phyloP scores from a whole-genome alignment of 768 basidiomycete genomes.

The Amanita rimosa region DNA sequence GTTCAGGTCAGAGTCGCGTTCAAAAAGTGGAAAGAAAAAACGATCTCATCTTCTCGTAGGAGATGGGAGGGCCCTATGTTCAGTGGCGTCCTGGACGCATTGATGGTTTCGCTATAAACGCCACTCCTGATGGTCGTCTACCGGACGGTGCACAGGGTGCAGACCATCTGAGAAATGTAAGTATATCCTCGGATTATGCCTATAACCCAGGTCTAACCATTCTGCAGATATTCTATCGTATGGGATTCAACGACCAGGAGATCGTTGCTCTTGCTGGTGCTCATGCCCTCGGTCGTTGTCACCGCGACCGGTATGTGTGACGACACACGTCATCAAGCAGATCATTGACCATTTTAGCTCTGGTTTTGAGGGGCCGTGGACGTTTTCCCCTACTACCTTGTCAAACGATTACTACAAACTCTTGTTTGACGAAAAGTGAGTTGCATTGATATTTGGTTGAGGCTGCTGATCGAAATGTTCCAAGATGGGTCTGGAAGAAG shows the following conservation, averaged over 20 bases:
- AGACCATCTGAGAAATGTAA: slow-evolving; percentile 72
- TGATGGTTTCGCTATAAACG: slow-evolving; percentile 62
- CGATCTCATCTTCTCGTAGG: slow-evolving; percentile 25
- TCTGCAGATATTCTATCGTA: slow-evolving; percentile 73
- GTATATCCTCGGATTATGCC: slow-evolving; percentile 12
- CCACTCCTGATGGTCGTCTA: slow-evolving; percentile 80
- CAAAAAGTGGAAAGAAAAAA: not conserved
- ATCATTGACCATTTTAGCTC: slow-evolving; percentile 25
- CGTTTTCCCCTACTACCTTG: slow-evolving; percentile 83
- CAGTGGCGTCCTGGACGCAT: slow-evolving; percentile 92
- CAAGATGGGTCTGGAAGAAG: slow-evolving; percentile 85
- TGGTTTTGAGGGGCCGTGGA: slow-evolving; percentile 89
- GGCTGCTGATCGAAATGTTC: not conserved
- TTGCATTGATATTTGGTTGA: not conserved
- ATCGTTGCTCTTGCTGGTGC: slow-evolving; percentile 93
- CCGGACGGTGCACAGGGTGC: slow-evolving; percentile 80
- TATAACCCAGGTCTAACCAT: slow-evolving; percentile 5
- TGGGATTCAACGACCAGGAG: slow-evolving; percentile 97
- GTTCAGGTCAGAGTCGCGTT: slow-evolving; percentile 39
- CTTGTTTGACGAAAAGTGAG: slow-evolving; percentile 74
- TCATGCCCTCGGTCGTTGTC: slow-evolving; percentile 94
- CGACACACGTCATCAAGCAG: not conserved
- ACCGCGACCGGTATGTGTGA: slow-evolving; percentile 51
- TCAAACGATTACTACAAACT: slow-evolving; percentile 84
- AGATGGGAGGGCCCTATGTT: slow-evolving; percentile 87